Evolutionary conservation across 768 basidiomycete genomes (phyloP), one percentile per base, ranked within the genome.

Genomic region (Rhodotorula taiwanensis): DNA sequence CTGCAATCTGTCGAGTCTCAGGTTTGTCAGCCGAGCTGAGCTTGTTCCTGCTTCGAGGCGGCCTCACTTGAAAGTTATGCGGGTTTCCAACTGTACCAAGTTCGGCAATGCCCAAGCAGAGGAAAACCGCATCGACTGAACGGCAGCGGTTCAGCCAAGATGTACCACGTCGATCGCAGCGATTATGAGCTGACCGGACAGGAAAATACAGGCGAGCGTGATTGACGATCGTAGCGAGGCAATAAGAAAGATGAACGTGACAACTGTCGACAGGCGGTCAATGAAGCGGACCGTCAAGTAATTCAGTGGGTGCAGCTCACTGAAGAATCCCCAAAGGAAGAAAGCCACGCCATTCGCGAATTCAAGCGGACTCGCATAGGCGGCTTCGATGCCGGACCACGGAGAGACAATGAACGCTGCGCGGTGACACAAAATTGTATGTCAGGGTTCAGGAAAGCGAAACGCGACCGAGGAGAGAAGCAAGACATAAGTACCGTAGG

Each of bases 361-460:
- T 70, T 84, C 80, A 10, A 13, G 57, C 0, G 58, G 49, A n/a
- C 62, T 66, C 0, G 65, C 55, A 71, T 84, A 90, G 0, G 88
- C 81, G 0, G 79, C 73, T 8, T 68, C 16, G 52, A 90, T 80
- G 10, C 86, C 86, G 3, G 81, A 81, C 43, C 81, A 80, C 2
- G 89, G 89, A 47, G 88, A 81, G 71, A 86, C 75, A 69, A 92
- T 83, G 0, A 83, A 79, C 7, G 83, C n/a, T n/a, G n/a, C n/a
- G n/a, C n/a, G n/a, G n/a, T n/a, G n/a, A n/a, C n/a, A n/a, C n/a
- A n/a, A n/a, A n/a, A n/a, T n/a, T n/a, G n/a, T n/a, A n/a, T n/a
- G n/a, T n/a, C n/a, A n/a, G n/a, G n/a, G n/a, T n/a, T n/a, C n/a
- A n/a, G n/a, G n/a, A n/a, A n/a, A n/a, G n/a, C n/a, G n/a, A n/a